These are phyloP conservation scores for Candida pini DNA, from an alignment of 805 yeast species.

Conservation along the genomic window DNA sequence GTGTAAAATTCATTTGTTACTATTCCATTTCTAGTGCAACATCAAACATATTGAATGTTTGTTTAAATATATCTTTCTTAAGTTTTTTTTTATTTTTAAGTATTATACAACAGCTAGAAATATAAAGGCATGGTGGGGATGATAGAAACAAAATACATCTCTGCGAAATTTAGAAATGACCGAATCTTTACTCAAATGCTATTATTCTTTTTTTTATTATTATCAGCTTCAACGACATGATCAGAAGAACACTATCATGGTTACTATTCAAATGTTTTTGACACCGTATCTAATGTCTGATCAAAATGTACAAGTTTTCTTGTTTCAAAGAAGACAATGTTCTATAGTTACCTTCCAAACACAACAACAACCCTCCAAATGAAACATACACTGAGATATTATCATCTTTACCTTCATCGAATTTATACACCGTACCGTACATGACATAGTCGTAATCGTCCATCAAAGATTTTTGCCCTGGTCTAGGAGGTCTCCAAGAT, in stretches of 20 bases:
- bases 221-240: background rate
- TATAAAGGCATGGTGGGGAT: background rate
- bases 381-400: constrained; percentile 85
- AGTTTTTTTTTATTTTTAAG: background rate
- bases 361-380: constrained; percentile 90
- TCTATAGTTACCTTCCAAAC: constrained; percentile 93
- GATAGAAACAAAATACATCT: too few species aligned
- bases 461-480: constrained; percentile 80
- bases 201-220: background rate
- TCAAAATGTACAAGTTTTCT: constrained; percentile 85
- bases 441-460: constrained; percentile 97
- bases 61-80: too few species aligned
- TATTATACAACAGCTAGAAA: background rate
- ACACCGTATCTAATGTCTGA: constrained; percentile 49
- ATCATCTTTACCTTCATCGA: constrained; percentile 73
- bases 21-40: too few species aligned
- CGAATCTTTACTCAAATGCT: too few species aligned
- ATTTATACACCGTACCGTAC: constrained; percentile 96
- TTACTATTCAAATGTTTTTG: background rate
- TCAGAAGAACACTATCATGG: too few species aligned
- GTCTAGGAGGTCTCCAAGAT: constrained; percentile 79
- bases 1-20: too few species aligned
- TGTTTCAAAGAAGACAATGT: constrained; percentile 84
- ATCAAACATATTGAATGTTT: too few species aligned
- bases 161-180: too few species aligned